phyloP scores from a whole-genome alignment of 2,329 filamentous ascomycete species.

The Colletotrichum chlorophyti region DNA sequence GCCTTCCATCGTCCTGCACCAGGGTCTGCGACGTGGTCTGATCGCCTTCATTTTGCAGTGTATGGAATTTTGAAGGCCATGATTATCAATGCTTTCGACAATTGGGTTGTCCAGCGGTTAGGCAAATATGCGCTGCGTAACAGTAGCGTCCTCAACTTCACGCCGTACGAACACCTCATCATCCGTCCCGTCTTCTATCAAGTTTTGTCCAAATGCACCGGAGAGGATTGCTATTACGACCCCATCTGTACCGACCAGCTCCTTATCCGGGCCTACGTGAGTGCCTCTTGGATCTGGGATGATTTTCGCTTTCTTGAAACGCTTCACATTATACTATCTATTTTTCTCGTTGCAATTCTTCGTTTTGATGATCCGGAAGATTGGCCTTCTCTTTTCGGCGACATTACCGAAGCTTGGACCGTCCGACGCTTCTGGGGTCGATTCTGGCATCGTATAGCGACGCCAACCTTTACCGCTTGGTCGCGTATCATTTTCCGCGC shows the following conservation, averaged over 20 bases:
- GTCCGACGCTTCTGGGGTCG: constrained; percentile 22
- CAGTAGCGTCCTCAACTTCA: neutral
- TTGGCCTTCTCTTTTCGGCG: constrained; percentile 27
- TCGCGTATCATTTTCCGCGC: neutral
- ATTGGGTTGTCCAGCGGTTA: neutral
- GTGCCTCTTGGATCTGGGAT: constrained; percentile 21
- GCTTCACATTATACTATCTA: neutral
- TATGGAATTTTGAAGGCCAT: neutral
- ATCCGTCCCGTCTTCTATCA: neutral
- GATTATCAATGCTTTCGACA: neutral
- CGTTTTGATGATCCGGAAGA: constrained; percentile 11
- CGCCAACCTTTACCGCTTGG: constrained; percentile 3
- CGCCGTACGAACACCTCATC: neutral
- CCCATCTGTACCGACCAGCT: neutral
- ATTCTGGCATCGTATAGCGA: constrained; percentile 23
- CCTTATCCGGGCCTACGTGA: neutral
- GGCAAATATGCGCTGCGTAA: neutral
- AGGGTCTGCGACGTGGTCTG: neutral
- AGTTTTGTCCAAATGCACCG: neutral
- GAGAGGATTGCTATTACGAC: neutral
- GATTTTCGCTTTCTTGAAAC: constrained; percentile 3
- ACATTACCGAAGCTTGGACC: constrained; percentile 1
- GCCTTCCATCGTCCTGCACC: neutral
- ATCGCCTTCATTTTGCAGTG: neutral
- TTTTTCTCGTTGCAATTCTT: neutral